Base-by-base conservation (phyloP, 208 protist species). In the Leishmania lainsoni region DNA sequence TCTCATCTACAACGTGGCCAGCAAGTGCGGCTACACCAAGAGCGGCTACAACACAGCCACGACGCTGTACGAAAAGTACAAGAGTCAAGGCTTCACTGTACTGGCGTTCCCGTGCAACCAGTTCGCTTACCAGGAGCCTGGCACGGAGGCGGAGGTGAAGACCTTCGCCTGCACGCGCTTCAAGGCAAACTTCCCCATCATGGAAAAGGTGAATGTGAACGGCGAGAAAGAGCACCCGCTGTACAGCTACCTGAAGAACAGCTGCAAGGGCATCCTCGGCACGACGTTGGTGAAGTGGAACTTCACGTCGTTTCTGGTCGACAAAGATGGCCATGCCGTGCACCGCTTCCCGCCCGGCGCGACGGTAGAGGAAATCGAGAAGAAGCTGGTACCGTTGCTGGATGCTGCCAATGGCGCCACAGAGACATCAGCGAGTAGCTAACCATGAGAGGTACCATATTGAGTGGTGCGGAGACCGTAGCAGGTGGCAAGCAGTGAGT, bases 91-190 rank as follows among this genome's bases (percentile, higher is more conserved):
- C 63, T 98, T 98, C 83, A 93, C 91, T 20, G 93, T 98, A 14
- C 83, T 98, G 2, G 97, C 93, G 20, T 98, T 98, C 75, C 97
- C 97, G 39, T 98, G 97, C 87, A 98, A 98, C 81, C 96, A 98
- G 87, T 98, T 98, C 73, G 92, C 76, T 39, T 66, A 79, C 14
- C 92, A 95, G 81, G 94, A 98, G 85, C 97, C 97, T 12, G 94
- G 92, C 26, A 93, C 84, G 5, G 91, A 91, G 76, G 86, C 89
- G 80, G 91, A 97, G 80, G 75, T 98, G 16, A 88, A 94, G 83
- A 72, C 92, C 75, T 92, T 96, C 39, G 92, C 81, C n/a, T 93
- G 89, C 85, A 90, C 90, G 5, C 83, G 83, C 59, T 89, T 88
- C 81, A 90, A 90, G 76, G 87, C 85, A 5, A 84, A 92, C 8